Conservation (phyloP, 2,329 filamentous ascomycete genomes). For the Alternaria sp. region DNA sequence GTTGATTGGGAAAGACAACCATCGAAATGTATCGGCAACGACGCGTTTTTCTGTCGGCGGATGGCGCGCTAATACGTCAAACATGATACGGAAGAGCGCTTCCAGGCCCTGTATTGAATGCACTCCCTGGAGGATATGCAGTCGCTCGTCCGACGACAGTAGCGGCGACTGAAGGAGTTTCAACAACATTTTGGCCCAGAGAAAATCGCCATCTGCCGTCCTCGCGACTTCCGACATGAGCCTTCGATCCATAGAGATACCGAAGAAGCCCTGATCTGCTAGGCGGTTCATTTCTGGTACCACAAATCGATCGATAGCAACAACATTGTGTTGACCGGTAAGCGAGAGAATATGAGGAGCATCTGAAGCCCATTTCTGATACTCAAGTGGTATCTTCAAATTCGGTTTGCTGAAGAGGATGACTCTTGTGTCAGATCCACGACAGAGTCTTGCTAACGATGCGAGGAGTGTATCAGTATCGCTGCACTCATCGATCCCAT, state of each 20-base stretch:
- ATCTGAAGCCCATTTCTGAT: constrained; percentile 39
- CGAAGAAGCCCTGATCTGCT: constrained; percentile 40
- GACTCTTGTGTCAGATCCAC: constrained; percentile 30
- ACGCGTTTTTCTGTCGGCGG: constrained; percentile 27
- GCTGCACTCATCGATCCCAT: constrained; percentile 38
- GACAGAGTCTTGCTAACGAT: constrained; percentile 29
- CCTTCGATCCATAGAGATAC: constrained; percentile 33
- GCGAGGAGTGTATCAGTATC: constrained; percentile 27
- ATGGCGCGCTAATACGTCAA: constrained; percentile 24
- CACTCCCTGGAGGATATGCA: constrained; percentile 22
- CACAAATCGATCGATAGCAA: constrained; percentile 27
- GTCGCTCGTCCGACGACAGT: constrained; percentile 35
- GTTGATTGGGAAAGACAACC: constrained; percentile 35
- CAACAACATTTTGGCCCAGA: constrained; percentile 35
- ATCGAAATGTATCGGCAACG: constrained; percentile 32
- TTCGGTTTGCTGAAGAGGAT: constrained; percentile 36
- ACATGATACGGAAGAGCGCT: constrained; percentile 29
- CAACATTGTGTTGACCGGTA: constrained; percentile 20
- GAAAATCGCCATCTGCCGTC: constrained; percentile 34
- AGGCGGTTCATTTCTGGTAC: constrained; percentile 28
- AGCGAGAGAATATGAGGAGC: constrained; percentile 32
- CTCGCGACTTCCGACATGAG: constrained; percentile 25
- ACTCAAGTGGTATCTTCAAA: constrained; percentile 34
- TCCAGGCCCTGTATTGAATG: constrained; percentile 28
- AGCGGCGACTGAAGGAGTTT: constrained; percentile 32